Base-by-base conservation (phyloP, 2,329 filamentous ascomycete genomes). In the Dactylellina sp. region DNA sequence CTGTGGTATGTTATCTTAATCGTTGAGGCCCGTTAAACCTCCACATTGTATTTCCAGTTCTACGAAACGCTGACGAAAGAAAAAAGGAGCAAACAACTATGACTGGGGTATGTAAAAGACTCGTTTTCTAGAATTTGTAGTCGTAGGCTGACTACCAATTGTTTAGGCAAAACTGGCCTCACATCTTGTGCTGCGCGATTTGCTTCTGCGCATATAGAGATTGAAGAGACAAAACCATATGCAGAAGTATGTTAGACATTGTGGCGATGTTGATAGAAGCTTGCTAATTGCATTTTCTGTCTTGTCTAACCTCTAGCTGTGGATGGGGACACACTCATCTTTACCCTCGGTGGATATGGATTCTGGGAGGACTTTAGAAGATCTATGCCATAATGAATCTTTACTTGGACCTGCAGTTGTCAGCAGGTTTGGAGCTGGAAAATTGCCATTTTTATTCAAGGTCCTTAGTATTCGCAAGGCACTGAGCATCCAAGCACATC, bases 271-370 rank as follows among this genome's bases (percentile, higher is more conserved):
- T 32, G n/a, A 52, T 28, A n/a, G 20, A n/a, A 49, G 12, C 16
- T 18, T 22, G 20, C 56, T 47, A 16, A 47, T 40, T 50, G 78
- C 82, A 57, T 2, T 46, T 20, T 46, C 16, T 46, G 2, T 12
- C 20, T 9, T 16, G 20, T 20, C 42, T 35, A 18, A 18, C 3
- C 20, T 37, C 7, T 28, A 97, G 93, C 85, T 99, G 79, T 99
- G 95, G 95, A 99, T 99, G 95, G 95, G 95, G 80, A 97, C 94
- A 0, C 95, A 99, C 80, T 93, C 94, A 47, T 96, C 92, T 49
- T 93, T 97, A 79, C 95, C 95, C 16, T 98, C 95, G 70, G 96
- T 91, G 81, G 93, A 98, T 80, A 81, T 97, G 77, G 84, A 86
- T 53, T 96, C 95, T 25, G 90, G 93, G 81, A 90, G 92, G 61